Conservation (phyloP, 2,329 filamentous ascomycete species). For the Trichoderma sp. region DNA sequence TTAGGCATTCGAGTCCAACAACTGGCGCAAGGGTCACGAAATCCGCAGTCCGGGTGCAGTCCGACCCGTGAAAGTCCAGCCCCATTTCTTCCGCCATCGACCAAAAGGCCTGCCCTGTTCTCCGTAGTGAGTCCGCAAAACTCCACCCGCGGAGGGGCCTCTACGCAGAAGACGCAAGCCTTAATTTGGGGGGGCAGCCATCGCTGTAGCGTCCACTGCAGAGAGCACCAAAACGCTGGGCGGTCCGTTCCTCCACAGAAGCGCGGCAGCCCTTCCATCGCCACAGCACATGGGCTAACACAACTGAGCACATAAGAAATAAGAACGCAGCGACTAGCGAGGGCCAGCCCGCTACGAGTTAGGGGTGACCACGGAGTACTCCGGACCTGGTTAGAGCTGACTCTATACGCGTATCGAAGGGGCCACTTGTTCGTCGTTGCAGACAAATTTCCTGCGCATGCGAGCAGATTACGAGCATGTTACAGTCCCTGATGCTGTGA, state of each 20-base stretch:
- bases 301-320: background rate
- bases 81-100: background rate
- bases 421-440: background rate
- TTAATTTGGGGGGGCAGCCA: constrained; percentile 3
- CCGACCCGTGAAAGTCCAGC: constrained; percentile 18
- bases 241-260: constrained; percentile 18
- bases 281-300: background rate
- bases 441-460: background rate
- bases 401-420: constrained; percentile 16
- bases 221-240: background rate
- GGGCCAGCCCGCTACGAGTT: background rate
- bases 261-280: background rate
- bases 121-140: constrained; percentile 22
- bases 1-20: background rate
- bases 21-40: constrained; percentile 1
- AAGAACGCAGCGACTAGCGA: constrained; percentile 11
- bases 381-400: constrained; percentile 13
- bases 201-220: constrained; percentile 1
- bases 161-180: constrained; percentile 5
- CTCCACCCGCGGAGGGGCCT: constrained; percentile 13
- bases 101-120: background rate
- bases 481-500: background rate
- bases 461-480: background rate
- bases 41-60: constrained; percentile 21
- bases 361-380: constrained; percentile 6